Percentiles rank a stretch among this genome's conserved stretches.
phyloP scores from a whole-genome alignment of 202 grass and related monocot genomes.

The Sporobolus alterniflorus region DNA sequence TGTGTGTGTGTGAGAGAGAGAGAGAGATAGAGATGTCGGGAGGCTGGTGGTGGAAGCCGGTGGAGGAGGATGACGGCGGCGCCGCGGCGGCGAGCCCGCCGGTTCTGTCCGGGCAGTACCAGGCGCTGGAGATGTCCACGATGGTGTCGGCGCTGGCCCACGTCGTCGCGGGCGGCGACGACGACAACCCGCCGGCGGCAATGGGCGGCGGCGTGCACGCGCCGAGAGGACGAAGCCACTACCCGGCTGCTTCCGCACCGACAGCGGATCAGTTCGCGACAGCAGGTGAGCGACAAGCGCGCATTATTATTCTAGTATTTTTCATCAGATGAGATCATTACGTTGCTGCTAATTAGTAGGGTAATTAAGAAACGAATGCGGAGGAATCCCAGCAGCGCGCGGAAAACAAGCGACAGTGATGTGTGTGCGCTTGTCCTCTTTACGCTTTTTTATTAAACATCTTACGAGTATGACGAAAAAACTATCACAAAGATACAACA shows the following conservation, averaged over 20 bases:
- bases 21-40: not conserved
- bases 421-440: no score
- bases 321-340: not conserved
- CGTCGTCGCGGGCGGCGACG: slow-evolving; percentile 43
- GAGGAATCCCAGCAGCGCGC: no score
- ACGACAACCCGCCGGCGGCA: no score
- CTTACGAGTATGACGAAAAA: no score
- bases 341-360: not conserved
- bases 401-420: no score
- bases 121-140: slow-evolving; percentile 53
- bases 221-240: slow-evolving; percentile 24
- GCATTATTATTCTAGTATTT: not conserved
- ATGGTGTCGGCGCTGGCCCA: slow-evolving; percentile 66
- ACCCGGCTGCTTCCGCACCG: slow-evolving; percentile 6
- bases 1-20: no score
- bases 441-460: no score
- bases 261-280: not conserved
- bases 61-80: not conserved
- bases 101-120: slow-evolving; percentile 47
- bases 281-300: slow-evolving; percentile 3
- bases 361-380: no score
- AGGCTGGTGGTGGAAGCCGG: not conserved
- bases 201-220: slow-evolving; percentile 6
- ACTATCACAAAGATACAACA: no score
- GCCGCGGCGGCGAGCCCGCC: not conserved